Evolutionary conservation across 2,329 filamentous ascomycete genomes (phyloP), one percentile per base, ranked within the genome.

Genomic region (Fusarium sp.): DNA sequence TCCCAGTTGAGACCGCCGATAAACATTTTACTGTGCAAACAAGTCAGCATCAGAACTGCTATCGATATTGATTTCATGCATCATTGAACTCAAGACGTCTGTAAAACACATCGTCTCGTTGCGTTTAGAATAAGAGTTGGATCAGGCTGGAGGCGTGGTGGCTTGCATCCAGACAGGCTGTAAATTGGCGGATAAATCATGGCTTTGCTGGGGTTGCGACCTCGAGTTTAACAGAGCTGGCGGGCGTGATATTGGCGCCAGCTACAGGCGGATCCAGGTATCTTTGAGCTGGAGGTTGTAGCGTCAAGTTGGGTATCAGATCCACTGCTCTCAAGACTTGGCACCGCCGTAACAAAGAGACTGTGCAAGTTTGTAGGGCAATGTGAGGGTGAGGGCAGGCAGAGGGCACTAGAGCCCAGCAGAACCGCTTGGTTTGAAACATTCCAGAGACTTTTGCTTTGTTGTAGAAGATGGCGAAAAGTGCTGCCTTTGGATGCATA

Each of bases 1-100:
- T 99, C 95, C 95, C 95, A 99, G 75, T 99, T 99, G 51, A 99
- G 80, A 36, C 95, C 95, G 71, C 95, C 95, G 77, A 99, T 99
- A 71, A 99, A 99, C 95, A 99, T 99, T 82, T 99, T 99, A 72
- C 95, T 99, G 79, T 72, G 39, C 41, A 35, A 43, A 51, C 44
- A 46, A 52, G 59, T 70, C 53, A 70, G 68, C 47, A 57, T 42
- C n/a, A 19, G 35, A 42, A 42, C n/a, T 35, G 17, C 27, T 48
- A 42, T 31, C 13, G 21, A 32, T 39, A 42, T 31, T 14, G 21
- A 32, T 39, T 39, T 46, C 32, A 46, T 45, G 54, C 27, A 46
- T 55, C 43, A 38, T 57, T 17, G 47, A 50, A 39, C 50, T 38
- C 42, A 51, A 36, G 11, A 36, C 43, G 41, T 46, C 50, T 57